Evolutionary conservation across 2,329 filamentous ascomycete genomes (phyloP).

Genomic region (Ophiostoma sp.): DNA sequence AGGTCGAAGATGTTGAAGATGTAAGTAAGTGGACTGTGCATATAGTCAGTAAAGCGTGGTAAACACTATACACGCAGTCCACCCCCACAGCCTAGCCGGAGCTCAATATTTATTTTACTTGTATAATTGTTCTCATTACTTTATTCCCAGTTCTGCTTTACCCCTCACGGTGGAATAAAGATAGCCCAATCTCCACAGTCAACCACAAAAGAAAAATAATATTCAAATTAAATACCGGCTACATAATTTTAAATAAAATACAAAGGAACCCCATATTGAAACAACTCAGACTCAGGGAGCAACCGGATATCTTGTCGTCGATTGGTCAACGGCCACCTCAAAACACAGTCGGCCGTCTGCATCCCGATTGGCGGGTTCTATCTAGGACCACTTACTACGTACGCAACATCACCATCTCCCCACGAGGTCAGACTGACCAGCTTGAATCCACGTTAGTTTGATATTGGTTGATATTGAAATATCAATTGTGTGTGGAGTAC

Average conservation of each 20-base stretch:
- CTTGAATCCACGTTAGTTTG: neutral
- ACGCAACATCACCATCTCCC: neutral
- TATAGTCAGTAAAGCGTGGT: neutral
- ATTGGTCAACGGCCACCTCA: neutral
- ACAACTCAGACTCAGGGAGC: neutral
- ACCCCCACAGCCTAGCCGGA: neutral
- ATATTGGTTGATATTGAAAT: neutral
- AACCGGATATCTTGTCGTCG: conserved; percentile 1
- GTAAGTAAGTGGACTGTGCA: neutral
- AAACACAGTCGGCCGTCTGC: neutral
- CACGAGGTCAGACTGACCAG: neutral
- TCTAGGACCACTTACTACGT: neutral
- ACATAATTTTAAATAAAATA: no score
- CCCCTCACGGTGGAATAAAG: neutral
- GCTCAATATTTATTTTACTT: neutral
- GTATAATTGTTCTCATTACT: neutral
- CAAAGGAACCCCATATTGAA: neutral
- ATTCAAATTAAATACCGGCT: neutral
- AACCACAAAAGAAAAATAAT: neutral
- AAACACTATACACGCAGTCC: neutral
- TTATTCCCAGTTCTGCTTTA: neutral
- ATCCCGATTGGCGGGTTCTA: conserved; percentile 2
- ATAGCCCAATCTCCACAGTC: neutral
- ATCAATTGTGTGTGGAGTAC: neutral
- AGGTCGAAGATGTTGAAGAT: neutral